phyloP scores from a whole-genome alignment of 805 yeast species.

The Saturnispora quitensis region DNA sequence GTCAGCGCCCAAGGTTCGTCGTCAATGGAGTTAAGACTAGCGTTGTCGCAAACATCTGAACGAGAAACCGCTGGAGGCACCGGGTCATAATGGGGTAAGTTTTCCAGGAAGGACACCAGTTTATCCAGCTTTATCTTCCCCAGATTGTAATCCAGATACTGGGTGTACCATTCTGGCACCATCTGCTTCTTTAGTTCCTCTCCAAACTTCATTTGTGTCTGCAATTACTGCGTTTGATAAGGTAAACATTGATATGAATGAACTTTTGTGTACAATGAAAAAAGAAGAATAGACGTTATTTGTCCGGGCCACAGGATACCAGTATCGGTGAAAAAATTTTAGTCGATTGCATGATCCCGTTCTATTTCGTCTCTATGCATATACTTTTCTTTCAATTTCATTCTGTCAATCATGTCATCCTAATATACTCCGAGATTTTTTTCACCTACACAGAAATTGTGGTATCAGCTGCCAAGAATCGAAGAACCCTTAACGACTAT shows the following conservation, averaged over 20 bases:
- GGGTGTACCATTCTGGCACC: constrained; percentile 85
- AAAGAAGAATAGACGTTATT: neutral
- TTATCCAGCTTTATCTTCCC: constrained; percentile 33
- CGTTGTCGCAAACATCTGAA: neutral
- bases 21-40: neutral
- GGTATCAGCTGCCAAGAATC: neutral
- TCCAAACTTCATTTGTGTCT: constrained; percentile 53
- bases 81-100: neutral
- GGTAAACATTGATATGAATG: neutral
- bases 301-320: neutral
- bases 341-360: neutral
- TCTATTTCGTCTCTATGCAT: neutral
- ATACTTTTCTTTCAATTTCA: neutral
- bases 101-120: constrained; percentile 8
- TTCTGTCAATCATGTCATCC: neutral
- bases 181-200: constrained; percentile 55
- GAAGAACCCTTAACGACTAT: neutral
- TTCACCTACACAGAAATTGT: neutral
- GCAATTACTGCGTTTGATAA: neutral
- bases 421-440: neutral
- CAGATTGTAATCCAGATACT: constrained; percentile 62
- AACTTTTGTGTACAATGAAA: neutral
- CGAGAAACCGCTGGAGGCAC: neutral
- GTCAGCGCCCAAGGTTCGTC: neutral
- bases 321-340: neutral